Conservation (phyloP, 495 filamentous ascomycete genomes). For the Polyplosphaeria fusca region DNA sequence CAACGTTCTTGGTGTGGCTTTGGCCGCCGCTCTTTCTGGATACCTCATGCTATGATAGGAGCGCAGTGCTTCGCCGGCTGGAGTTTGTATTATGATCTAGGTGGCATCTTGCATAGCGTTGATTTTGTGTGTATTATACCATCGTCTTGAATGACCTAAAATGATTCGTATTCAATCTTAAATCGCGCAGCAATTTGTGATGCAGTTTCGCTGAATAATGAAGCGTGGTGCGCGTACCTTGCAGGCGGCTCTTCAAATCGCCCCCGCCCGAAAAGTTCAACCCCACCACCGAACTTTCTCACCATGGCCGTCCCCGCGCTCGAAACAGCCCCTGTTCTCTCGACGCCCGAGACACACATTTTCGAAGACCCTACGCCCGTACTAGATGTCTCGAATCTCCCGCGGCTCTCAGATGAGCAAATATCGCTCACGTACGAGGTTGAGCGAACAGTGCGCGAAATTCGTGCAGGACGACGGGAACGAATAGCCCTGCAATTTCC, state of each 20-base stretch:
- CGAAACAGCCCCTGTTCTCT: constrained; percentile 66
- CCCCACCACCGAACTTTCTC: no score
- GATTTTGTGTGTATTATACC: no score
- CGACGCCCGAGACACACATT: constrained; percentile 79
- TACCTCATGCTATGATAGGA: constrained; percentile 11
- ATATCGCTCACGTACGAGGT: constrained; percentile 82
- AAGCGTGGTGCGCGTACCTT: no score
- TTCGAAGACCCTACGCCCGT: constrained; percentile 58
- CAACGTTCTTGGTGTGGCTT: constrained; percentile 8
- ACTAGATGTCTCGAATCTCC: constrained; percentile 28
- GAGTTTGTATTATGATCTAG: not conserved
- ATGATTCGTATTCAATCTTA: no score
- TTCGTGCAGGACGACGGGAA: constrained; percentile 64
- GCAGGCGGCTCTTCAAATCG: no score
- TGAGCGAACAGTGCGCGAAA: constrained; percentile 70
- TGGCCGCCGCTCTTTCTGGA: constrained; percentile 5
- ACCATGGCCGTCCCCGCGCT: not conserved
- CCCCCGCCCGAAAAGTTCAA: no score
- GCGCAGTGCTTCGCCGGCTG: no score
- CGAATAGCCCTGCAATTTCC: constrained; percentile 91
- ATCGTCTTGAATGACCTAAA: no score
- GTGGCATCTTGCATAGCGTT: no score
- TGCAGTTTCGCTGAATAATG: no score
- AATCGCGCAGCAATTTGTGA: no score
- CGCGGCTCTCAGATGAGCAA: constrained; percentile 61